Percentiles rank a stretch among this genome's conserved stretches.
Evolutionary conservation across 2,329 filamentous ascomycete species (phyloP).

Genomic region (Penicillium sp.): DNA sequence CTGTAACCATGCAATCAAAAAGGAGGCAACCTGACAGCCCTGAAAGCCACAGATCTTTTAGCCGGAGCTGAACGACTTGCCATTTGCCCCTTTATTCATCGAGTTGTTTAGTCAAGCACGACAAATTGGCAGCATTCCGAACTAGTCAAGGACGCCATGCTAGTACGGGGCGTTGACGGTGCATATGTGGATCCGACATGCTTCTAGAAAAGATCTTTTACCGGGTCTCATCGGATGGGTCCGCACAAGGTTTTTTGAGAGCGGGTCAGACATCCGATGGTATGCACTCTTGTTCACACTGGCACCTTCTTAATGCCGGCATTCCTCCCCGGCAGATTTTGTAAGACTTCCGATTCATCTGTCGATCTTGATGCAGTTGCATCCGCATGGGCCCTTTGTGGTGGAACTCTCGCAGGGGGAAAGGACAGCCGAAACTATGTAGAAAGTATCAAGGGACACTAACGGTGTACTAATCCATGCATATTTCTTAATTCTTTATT

Average conservation of each 20-base stretch:
- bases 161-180: background rate
- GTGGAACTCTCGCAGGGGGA: background rate
- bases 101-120: background rate
- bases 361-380: background rate
- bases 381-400: background rate
- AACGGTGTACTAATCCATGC: no score
- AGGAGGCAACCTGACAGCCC: background rate
- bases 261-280: background rate
- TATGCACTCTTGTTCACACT: background rate
- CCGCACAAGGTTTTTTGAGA: conserved; percentile 5
- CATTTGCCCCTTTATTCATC: conserved; percentile 1
- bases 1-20: background rate
- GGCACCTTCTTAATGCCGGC: background rate
- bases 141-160: background rate
- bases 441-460: background rate
- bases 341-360: background rate
- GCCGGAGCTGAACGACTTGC: background rate
- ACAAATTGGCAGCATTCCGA: background rate
- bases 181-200: background rate
- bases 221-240: background rate
- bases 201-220: conserved; percentile 10
- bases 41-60: background rate
- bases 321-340: background rate
- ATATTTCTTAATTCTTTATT: background rate
- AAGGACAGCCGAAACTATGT: background rate